Base-by-base conservation (phyloP, 1,139 yeast species). In the Pichia kudriavzevii region DNA sequence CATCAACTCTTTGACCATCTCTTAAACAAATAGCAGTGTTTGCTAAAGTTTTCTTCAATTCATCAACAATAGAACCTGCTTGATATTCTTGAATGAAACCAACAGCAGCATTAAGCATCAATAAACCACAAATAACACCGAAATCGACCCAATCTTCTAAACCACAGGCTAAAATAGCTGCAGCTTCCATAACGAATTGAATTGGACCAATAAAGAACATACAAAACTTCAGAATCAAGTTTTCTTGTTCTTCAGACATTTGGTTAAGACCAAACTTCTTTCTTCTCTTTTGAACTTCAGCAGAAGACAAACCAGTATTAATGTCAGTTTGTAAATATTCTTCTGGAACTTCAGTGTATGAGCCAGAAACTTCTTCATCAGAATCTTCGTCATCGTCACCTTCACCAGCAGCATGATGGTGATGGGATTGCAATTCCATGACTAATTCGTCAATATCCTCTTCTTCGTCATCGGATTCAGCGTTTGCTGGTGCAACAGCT, bases 181-280 rank as follows among this genome's bases (percentile, higher is more conserved):
- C 97, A 61, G 94, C 87, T 70, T 87, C 96, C 97, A 88, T 88
- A 62, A 88, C 96, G 79, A 88, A 88, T 72, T 88, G 97, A 64
- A 88, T 87, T 52, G 96, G 96, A 69, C 97, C 97, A 49, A 88
- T 83, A 63, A 88, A 88, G 74, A 85, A 88, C 85, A 79, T 77
- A 57, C 83, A 60, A 63, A 88, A 87, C 72, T 88, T 88, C 52
- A 85, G 64, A 43, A 85, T 56, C 66, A 83, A 49, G 67, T 82
- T 83, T 67, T 84, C 95, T 56, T 75, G 67, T 62, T 87, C 95
- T 67, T 88, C 96, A 50, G 88, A 80, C 94, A 88, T 84, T 68
- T 83, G 91, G 67, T 88, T 88, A 53, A 77, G 66, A 71, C 96
- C 97, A 59, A 67, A 88, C 75, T 81, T 84, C 83, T 84, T 87